Base-by-base conservation (phyloP, 306 rosid genomes). In the Argentina anserina region DNA sequence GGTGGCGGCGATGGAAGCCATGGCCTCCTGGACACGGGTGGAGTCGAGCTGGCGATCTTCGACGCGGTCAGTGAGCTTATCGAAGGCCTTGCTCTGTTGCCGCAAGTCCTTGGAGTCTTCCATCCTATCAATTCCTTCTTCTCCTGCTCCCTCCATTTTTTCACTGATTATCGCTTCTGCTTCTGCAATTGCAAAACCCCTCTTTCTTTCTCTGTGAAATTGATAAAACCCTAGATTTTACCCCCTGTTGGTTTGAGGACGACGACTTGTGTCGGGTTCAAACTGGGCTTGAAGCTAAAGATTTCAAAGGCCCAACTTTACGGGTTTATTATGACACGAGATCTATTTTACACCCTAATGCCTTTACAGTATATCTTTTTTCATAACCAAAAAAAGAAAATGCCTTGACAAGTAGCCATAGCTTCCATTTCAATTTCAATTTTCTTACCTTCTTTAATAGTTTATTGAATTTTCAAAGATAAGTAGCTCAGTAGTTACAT, bases 41-140 rank as follows among this genome's bases (percentile, higher is more conserved):
- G 99, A 94, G 74, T 94, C 96, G 60, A 94, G 95, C 59, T 91
- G 99, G 45, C 99, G 97, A 86, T 94, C 99, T 68, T 94, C 99
- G 15, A 91, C 96, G 67, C 96, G 99, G 79, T 94, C 99, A 2
- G 97, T 94, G 81, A 94, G 99, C 77, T 94, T 91, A 73, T 94
- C 99, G 67, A 94, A 86, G 31, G 96, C 99, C 77, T 94, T 91
- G 80, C 91, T 94, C 86, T 94, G 99, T 36, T 91, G 91, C 80
- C 90, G 99, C 75, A 91, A 46, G 66, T 94, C 99, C 87, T 91
- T 94, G 0, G 95, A 88, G 76, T 94, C 95, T 34, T 81, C 86
- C 42, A 87, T 62, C 80, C 84, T 86, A 49, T 89, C 96, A 2
- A 89, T 69, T 70, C 89, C 98, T 78, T 90, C 98, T 0, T 87